Base-by-base conservation (phyloP, 2,329 filamentous ascomycete species). In the Calonectria crousiana region DNA sequence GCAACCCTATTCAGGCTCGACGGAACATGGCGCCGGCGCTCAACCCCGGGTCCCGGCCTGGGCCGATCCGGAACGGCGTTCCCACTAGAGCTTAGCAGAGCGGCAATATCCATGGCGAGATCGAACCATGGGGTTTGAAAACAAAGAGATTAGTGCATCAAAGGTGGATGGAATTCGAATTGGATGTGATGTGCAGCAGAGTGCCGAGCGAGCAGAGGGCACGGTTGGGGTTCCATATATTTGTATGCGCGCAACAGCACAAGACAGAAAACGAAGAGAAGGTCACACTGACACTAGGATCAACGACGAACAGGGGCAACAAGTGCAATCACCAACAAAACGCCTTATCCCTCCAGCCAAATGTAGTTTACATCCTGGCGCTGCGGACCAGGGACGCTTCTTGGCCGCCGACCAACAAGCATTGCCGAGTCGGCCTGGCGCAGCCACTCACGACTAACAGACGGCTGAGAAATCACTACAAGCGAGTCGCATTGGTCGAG, bases 321-420 rank as follows among this genome's bases (percentile, higher is more conserved):
- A 47, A 47, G 44, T 20, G 26, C 56, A 13, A 41, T 41, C 32
- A 62, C n/a, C 34, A 62, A 62, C 56, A 23, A 26, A 62, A 62
- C 44, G 36, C 36, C 56, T 28, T 62, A 18, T 41, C 26, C 23
- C 11, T 11, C 56, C 52, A 53, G 30, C 56, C 34, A 23, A 18
- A 60, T 60, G 56, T 38, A 23, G 32, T 38, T 23, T 38, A 16
- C 32, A 60, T 60, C 56, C 56, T 38, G 34, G 56, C 20, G 36
- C 53, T 14, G 56, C 36, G n/a, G 53, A 13, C 56, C 34, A 23
- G 56, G 56, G 30, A 14, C 32, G 8, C 34, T 60, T 60, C 56
- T 60, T 60, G 56, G 56, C 56, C 26, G 36, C 56, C 38, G 56
- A 41, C 56, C 56, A 62, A 62, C 56, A 36, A 28, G 44, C 56